Evolutionary conservation across 108 stramenopile species (phyloP).

Genomic region (Pseudonitzschia pungens): DNA sequence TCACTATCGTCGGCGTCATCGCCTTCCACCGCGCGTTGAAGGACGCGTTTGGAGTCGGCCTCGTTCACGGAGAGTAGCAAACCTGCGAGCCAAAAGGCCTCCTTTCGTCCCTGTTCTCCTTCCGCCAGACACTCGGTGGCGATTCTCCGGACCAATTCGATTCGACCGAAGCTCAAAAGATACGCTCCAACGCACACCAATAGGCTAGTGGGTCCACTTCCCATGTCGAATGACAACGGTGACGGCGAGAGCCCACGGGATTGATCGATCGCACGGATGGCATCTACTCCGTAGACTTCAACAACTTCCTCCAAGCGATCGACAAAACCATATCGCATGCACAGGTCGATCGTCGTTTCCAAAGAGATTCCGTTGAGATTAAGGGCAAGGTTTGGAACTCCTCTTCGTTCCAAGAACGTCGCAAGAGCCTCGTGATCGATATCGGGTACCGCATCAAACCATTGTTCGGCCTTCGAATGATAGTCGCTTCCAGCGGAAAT

Average conservation of each 20-base stretch:
- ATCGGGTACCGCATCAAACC: constrained; percentile 64
- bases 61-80: constrained; percentile 42
- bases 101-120: constrained; percentile 40
- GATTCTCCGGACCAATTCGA: constrained; percentile 52
- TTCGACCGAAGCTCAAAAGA: constrained; percentile 58
- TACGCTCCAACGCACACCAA: constrained; percentile 66
- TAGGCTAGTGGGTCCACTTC: constrained; percentile 27
- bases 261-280: constrained; percentile 58
- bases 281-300: constrained; percentile 48
- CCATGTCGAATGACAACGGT: constrained; percentile 29
- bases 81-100: constrained; percentile 52
- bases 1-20: constrained; percentile 21
- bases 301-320: constrained; percentile 66
- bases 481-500: constrained; percentile 57
- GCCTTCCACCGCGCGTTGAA: constrained; percentile 41
- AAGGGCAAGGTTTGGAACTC: constrained; percentile 60
- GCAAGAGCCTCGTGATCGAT: constrained; percentile 68
- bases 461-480: constrained; percentile 56
- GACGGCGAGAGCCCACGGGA: constrained; percentile 50
- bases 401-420: constrained; percentile 71
- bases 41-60: constrained; percentile 39
- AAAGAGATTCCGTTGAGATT: constrained; percentile 61
- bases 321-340: constrained; percentile 59
- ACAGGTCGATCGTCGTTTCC: constrained; percentile 68
- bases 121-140: constrained; percentile 44